Evolutionary conservation across 2,329 filamentous ascomycete genomes (phyloP), one percentile per base, ranked within the genome.

Genomic region (Cytospora paraplurivora): DNA sequence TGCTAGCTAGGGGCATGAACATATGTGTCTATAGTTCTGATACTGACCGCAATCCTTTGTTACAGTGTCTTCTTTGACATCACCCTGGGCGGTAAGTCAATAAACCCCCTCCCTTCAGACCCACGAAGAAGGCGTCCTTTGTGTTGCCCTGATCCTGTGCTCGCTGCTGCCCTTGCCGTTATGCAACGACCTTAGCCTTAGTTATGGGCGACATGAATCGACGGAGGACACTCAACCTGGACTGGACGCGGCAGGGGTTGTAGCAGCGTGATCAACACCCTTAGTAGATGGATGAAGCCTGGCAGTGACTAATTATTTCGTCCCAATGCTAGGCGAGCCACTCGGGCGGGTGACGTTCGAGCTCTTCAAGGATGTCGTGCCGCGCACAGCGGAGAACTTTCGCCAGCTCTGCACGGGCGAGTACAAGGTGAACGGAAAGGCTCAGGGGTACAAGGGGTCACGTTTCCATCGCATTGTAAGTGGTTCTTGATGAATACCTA

Each of bases 331-430:
- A 95, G 93, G 93, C 66, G 91, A 96, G 72, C 88, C 91, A 3
- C 85, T 97, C 17, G 93, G 93, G 67, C 88, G 93, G 63, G 87
- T 97, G 72, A 93, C 91, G 69, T 93, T 97, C 76, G 92, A 97
- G 77, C 86, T 99, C 66, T 97, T 95, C 81, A 87, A 88, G 66
- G 85, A 96, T 77, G 82, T 90, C 27, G 90, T 92, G 0, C 93
- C 93, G 67, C 89, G 88, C 71, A 98, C 95, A 10, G 92, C 93
- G 35, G 95, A 98, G 77, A 98, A 98, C 81, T 98, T 99, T 76
- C 91, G 93, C 54, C 92, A 96, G 74, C 97, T 97, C 79, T 97
- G 93, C 79, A 98, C 94, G 0, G 95, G 95, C 71, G 94, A 98
- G 81, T 88, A 85, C 69, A 96, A 93, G 78, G 91, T 91, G 73